Conservation (phyloP, 1,284 basidiomycete species). For the Cutaneotrichosporon daszewskae region DNA sequence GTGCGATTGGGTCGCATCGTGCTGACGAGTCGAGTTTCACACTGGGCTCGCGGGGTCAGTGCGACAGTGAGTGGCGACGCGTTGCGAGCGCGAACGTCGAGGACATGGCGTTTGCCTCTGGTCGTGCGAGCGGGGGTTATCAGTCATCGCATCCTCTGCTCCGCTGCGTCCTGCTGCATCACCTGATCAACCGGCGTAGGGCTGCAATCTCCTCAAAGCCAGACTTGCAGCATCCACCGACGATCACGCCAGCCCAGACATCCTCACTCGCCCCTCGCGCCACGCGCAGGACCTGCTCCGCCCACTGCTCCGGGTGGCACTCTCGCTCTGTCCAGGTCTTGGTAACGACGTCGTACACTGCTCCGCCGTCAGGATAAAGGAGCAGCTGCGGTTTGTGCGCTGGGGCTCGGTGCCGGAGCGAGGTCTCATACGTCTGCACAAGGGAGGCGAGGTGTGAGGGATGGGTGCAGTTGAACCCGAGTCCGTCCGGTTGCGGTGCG, state of each 20-base stretch:
- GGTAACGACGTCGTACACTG: slow-evolving; percentile 54
- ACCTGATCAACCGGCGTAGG: slow-evolving; percentile 24
- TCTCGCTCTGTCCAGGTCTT: slow-evolving; percentile 50
- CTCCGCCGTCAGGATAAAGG: slow-evolving; percentile 68
- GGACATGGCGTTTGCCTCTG: no score
- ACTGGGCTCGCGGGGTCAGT: no score
- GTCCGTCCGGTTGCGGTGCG: slow-evolving; percentile 48
- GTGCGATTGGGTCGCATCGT: no score
- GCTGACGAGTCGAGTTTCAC: no score
- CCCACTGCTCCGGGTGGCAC: slow-evolving; percentile 49
- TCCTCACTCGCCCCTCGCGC: slow-evolving; percentile 27
- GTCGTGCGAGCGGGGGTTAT: no score
- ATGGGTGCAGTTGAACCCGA: slow-evolving; percentile 69
- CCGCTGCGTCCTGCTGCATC: no score
- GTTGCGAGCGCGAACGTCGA: no score
- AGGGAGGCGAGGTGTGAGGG: slow-evolving; percentile 43
- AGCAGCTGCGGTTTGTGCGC: slow-evolving; percentile 48
- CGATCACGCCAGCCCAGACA: slow-evolving; percentile 56
- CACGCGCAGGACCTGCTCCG: slow-evolving; percentile 43
- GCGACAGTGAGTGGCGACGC: no score
- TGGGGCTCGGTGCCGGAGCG: background rate
- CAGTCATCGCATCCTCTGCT: no score
- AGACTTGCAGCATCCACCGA: slow-evolving; percentile 69
- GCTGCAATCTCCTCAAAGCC: slow-evolving; percentile 55
- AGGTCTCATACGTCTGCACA: slow-evolving; percentile 48